Percentiles rank a stretch among this genome's conserved stretches.
Evolutionary conservation across 768 basidiomycete genomes (phyloP).

Genomic region (Leccinum barrowsii): DNA sequence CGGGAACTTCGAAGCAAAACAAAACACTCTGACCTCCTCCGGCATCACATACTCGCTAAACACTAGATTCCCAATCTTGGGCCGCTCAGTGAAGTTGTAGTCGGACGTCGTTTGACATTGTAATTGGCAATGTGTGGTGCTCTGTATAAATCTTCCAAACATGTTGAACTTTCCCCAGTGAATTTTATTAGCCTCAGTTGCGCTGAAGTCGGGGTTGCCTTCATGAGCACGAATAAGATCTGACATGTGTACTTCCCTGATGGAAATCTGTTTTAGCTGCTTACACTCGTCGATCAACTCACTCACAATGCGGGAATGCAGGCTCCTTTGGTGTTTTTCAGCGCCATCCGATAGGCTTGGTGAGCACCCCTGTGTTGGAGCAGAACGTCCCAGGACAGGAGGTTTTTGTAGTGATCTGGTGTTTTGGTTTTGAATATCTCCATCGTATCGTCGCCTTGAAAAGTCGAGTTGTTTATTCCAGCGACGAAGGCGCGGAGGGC

Average conservation of each 20-base stretch:
- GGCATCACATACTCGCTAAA: conserved; percentile 61
- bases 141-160: conserved; percentile 82
- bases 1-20: not conserved
- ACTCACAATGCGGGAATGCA: conserved; percentile 84
- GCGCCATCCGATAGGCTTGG: conserved; percentile 85
- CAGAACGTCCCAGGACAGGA: conserved; percentile 81
- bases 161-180: conserved; percentile 97
- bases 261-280: conserved; percentile 10
- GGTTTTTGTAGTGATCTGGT: conserved; percentile 69
- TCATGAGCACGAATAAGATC: conserved; percentile 87
- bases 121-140: conserved; percentile 73
- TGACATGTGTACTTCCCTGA: conserved; percentile 88
- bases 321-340: conserved; percentile 79
- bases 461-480: conserved; percentile 82
- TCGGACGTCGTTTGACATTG: conserved; percentile 60
- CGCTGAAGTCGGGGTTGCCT: conserved; percentile 71
- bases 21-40: conserved; percentile 48
- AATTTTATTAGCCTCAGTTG: conserved; percentile 64
- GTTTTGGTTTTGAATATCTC: conserved; percentile 64
- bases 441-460: conserved; percentile 74
- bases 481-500: conserved; percentile 91
- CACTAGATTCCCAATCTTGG: conserved; percentile 52
- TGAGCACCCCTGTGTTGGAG: conserved; percentile 80
- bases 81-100: conserved; percentile 60
- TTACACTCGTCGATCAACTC: conserved; percentile 5